Percentiles rank a stretch among this genome's conserved stretches.
These are phyloP conservation scores for Zanthoxylum bungeanum DNA, from an alignment of 345 rosid species.

Conservation along the genomic window DNA sequence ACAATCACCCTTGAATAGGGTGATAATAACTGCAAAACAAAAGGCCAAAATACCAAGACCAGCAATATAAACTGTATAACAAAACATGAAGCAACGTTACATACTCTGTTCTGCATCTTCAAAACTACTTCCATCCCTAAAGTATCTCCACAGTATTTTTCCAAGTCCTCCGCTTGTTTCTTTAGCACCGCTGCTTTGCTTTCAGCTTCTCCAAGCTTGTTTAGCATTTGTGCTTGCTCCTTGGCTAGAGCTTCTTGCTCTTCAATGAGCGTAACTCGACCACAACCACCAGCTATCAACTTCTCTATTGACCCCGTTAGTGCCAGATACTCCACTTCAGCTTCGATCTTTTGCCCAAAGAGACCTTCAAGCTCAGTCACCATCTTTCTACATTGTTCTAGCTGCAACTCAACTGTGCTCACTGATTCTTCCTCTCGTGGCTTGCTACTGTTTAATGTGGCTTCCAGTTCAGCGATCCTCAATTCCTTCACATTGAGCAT, in stretches of 20 bases:
- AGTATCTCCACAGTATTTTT: conserved; percentile 37
- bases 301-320: conserved; percentile 38
- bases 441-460: conserved; percentile 24
- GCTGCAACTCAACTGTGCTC: conserved; percentile 28
- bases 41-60: conserved; percentile 39
- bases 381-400: conserved; percentile 34
- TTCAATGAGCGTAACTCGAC: conserved; percentile 28
- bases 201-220: conserved; percentile 45
- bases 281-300: conserved; percentile 32
- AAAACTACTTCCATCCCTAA: conserved; percentile 43
- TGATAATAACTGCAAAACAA: conserved; percentile 35
- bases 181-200: conserved; percentile 42
- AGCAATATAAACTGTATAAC: conserved; percentile 57
- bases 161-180: conserved; percentile 55
- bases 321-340: conserved; percentile 67
- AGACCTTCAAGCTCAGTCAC: conserved; percentile 54
- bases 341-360: conserved; percentile 71
- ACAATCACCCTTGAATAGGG: conserved; percentile 35
- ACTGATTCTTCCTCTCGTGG: conserved; percentile 34
- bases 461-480: conserved; percentile 53
- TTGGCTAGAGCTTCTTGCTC: conserved; percentile 42
- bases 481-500: conserved; percentile 45
- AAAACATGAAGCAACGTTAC: conserved; percentile 45
- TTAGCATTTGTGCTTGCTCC: conserved; percentile 35
- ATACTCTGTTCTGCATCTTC: conserved; percentile 46